Percentiles rank a stretch among this genome's conserved stretches.
Conservation (phyloP, 768 basidiomycete genomes). For the Boletus edulis region DNA sequence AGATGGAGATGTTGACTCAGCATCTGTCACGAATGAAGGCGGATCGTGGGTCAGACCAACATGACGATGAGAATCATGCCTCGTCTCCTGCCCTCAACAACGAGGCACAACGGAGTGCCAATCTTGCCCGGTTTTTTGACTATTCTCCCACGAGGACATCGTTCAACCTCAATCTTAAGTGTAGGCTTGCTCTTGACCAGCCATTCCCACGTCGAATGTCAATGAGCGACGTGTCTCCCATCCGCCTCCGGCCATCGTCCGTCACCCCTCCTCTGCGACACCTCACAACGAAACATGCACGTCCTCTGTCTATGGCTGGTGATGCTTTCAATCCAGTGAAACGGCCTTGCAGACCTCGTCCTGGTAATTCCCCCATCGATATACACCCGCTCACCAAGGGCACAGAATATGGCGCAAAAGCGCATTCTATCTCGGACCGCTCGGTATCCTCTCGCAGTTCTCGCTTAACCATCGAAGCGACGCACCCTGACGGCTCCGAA, state of each 20-base stretch:
- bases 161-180: conserved; percentile 32
- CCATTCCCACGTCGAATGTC: conserved; percentile 34
- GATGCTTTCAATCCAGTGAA: conserved; percentile 29
- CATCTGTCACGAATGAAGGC: conserved; percentile 33
- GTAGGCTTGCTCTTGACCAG: conserved; percentile 27
- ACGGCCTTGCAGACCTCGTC: conserved; percentile 26
- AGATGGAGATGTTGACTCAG: conserved; percentile 36
- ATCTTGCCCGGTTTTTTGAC: conserved; percentile 40
- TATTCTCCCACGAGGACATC: conserved; percentile 33
- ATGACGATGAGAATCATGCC: conserved; percentile 17
- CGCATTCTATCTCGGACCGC: conserved; percentile 16
- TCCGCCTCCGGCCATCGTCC: conserved; percentile 33
- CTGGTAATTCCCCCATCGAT: conserved; percentile 16
- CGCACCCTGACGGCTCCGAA: conserved; percentile 21
- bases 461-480: conserved; percentile 19
- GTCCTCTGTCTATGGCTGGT: conserved; percentile 24
- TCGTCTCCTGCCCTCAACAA: conserved; percentile 16
- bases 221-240: conserved; percentile 34
- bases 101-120: conserved; percentile 32
- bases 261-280: conserved; percentile 26
- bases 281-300: conserved; percentile 26
- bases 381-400: conserved; percentile 14
- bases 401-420: conserved; percentile 16
- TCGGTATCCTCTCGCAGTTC: conserved; percentile 20
- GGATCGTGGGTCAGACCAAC: conserved; percentile 20